A percentile compares a stretch with the other conserved stretches of the same genome.
phyloP scores from a whole-genome alignment of 805 yeast genomes.

The Yarrowia sp. region DNA sequence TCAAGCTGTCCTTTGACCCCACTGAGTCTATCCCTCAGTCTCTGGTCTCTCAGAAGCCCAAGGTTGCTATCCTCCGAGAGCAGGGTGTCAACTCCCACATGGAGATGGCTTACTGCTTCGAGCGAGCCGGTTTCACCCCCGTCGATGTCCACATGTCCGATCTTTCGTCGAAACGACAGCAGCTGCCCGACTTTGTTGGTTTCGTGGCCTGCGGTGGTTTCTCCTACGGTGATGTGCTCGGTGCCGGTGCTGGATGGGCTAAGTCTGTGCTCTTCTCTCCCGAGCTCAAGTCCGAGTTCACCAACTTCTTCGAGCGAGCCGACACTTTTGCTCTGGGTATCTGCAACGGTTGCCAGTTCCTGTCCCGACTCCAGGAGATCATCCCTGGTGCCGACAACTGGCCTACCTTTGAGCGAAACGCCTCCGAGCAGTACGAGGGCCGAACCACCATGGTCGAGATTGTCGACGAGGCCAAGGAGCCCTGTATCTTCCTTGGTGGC shows the following conservation, averaged over 20 bases:
- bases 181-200: conserved; percentile 79
- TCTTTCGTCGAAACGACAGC: conserved; percentile 72
- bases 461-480: conserved; percentile 60
- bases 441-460: conserved; percentile 90
- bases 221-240: conserved; percentile 97
- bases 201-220: conserved; percentile 99
- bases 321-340: conserved; percentile 98
- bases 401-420: conserved; percentile 94
- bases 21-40: conserved; percentile 50
- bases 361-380: conserved; percentile 80
- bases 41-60: conserved; percentile 61
- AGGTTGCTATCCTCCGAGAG: conserved; percentile 95
- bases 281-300: conserved; percentile 75
- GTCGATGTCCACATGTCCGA: conserved; percentile 98
- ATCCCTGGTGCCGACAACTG: conserved; percentile 95
- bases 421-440: conserved; percentile 95
- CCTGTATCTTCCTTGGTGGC: conserved; percentile 76
- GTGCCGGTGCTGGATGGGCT: conserved; percentile 99
- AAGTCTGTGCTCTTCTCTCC: conserved; percentile 89
- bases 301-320: conserved; percentile 79
- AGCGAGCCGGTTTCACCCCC: conserved; percentile 92
- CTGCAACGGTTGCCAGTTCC: conserved; percentile 97
- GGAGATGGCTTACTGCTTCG: conserved; percentile 98
- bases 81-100: conserved; percentile 98
- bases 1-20: conserved; percentile 72